Evolutionary conservation across 345 rosid genomes (phyloP).

Genomic region (Diplotaxis tenuifolia): DNA sequence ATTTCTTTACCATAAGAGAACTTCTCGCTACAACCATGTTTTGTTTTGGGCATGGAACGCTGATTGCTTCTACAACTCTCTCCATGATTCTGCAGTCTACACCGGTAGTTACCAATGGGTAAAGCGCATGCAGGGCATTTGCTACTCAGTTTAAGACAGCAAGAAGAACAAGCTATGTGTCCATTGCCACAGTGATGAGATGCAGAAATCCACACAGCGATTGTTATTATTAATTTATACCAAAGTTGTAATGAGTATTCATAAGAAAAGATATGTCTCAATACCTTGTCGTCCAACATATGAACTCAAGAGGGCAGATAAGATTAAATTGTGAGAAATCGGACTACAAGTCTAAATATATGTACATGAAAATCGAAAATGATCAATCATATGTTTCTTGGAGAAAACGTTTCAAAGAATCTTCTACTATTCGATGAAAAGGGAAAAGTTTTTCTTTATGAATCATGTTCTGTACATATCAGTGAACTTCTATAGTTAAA

Average conservation of each 20-base stretch:
- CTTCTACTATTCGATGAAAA: too few species aligned
- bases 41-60: background rate
- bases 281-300: background rate
- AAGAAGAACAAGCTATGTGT: background rate
- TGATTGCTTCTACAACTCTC: background rate
- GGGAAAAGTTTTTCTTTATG: too few species aligned
- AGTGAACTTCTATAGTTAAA: too few species aligned
- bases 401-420: too few species aligned
- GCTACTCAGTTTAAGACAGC: background rate
- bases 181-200: background rate
- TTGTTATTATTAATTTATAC: too few species aligned
- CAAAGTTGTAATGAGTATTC: background rate
- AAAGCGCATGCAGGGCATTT: background rate
- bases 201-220: background rate
- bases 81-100: background rate
- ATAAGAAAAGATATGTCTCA: background rate
- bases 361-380: background rate
- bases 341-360: background rate
- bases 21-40: background rate
- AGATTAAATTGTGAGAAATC: background rate
- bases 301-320: background rate
- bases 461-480: background rate
- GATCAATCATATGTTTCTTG: background rate
- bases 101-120: background rate
- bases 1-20: background rate